A percentile compares a stretch with the other conserved stretches of the same genome.
Evolutionary conservation across 164 flowering plant genomes (phyloP).

Genomic region (Chimonanthus praecox): DNA sequence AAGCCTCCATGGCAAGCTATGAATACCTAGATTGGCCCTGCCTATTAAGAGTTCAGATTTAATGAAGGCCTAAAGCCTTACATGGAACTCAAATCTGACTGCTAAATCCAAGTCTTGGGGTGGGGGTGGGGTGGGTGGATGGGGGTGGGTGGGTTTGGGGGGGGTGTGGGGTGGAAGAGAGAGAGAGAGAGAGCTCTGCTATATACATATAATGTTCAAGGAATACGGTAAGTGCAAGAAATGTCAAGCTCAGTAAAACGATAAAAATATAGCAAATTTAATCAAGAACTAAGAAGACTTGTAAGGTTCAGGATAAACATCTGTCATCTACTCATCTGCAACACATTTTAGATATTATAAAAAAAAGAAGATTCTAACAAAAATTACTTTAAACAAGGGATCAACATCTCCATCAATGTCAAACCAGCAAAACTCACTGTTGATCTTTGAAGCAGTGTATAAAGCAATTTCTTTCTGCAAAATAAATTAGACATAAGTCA

Average conservation of each 20-base stretch:
- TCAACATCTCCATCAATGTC: slow-evolving; percentile 90
- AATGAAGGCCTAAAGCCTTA: too few relatives aligned
- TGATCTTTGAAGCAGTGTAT: slow-evolving; percentile 78
- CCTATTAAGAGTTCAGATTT: too few relatives aligned
- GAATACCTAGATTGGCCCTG: too few relatives aligned
- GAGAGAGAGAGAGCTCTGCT: too few relatives aligned
- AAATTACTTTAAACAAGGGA: slow-evolving; percentile 86
- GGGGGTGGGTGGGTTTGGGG: too few relatives aligned
- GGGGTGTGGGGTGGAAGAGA: too few relatives aligned
- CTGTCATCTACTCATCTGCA: not conserved
- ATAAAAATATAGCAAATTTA: not conserved
- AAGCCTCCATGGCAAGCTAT: too few relatives aligned
- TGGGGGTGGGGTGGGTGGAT: too few relatives aligned
- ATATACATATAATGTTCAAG: too few relatives aligned
- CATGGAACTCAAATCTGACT: too few relatives aligned
- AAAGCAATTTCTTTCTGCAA: slow-evolving; percentile 94
- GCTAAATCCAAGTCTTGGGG: too few relatives aligned
- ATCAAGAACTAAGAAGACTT: not conserved
- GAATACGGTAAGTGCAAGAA: too few relatives aligned
- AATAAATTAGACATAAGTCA: slow-evolving; percentile 1
- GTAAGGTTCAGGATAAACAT: not conserved
- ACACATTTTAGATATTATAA: not conserved
- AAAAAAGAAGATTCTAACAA: not conserved
- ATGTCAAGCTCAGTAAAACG: not conserved
- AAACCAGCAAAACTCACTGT: slow-evolving; percentile 77